These are phyloP conservation scores for Blastobotrys buckinghamii DNA, from an alignment of 1,139 yeast species.

Conservation along the genomic window DNA sequence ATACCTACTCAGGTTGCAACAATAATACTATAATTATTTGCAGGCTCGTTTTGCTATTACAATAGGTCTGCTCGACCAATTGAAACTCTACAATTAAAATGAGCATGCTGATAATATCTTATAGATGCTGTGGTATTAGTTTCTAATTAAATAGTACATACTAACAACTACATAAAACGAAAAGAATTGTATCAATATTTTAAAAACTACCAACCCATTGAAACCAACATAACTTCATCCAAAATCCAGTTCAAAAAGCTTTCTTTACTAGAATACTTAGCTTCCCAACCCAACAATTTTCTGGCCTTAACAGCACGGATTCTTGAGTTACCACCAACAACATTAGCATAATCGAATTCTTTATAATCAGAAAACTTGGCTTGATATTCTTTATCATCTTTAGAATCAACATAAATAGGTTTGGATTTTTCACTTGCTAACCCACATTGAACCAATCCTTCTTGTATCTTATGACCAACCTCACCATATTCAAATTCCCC, in stretches of 20 bases:
- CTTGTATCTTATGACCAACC: conserved; percentile 29
- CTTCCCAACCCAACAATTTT: conserved; percentile 19
- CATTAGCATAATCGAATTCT: conserved; percentile 6
- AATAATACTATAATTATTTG: too few species aligned
- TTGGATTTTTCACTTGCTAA: conserved; percentile 11
- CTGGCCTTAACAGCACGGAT: conserved; percentile 17
- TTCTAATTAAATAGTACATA: too few species aligned
- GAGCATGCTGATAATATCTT: too few species aligned
- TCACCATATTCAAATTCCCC: conserved; percentile 35
- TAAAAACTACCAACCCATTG: too few species aligned
- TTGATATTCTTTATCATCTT: conserved; percentile 8
- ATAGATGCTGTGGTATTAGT: too few species aligned
- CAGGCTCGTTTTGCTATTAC: too few species aligned
- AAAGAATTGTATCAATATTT: too few species aligned
- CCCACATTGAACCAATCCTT: conserved; percentile 17
- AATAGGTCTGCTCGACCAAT: too few species aligned
- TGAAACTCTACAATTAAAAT: too few species aligned
- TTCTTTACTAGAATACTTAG: conserved; percentile 16
- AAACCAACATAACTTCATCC: background rate
- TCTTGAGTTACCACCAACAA: conserved; percentile 19
- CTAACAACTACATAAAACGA: too few species aligned
- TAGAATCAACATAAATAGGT: conserved; percentile 12
- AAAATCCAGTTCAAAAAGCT: conserved; percentile 13
- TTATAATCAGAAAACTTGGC: conserved; percentile 8
- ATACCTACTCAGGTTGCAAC: too few species aligned